These are phyloP conservation scores for Colletotrichum sublineola DNA, from an alignment of 2,329 filamentous ascomycete genomes.

Conservation along the genomic window DNA sequence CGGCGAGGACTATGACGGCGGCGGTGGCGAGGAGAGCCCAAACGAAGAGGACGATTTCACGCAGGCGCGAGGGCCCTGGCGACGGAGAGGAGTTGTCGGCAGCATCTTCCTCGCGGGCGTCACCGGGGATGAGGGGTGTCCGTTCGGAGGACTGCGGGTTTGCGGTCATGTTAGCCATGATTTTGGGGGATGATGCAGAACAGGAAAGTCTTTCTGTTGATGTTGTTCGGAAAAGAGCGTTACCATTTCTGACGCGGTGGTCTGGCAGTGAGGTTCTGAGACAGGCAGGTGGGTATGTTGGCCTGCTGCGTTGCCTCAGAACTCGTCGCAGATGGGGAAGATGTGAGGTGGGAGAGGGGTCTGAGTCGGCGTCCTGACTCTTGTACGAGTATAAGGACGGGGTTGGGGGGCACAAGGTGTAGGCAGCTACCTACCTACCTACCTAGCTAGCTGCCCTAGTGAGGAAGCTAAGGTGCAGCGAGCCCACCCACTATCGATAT, in stretches of 20 bases:
- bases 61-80: conserved; percentile 60
- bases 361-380: conserved; percentile 10
- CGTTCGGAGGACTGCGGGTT: conserved; percentile 60
- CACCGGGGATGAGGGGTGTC: conserved; percentile 58
- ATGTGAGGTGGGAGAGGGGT: conserved; percentile 11
- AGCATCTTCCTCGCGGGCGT: conserved; percentile 49
- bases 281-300: neutral
- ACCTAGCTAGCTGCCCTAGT: no score
- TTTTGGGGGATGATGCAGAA: neutral
- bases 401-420: neutral
- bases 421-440: neutral
- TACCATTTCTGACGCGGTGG: conserved; percentile 21
- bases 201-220: neutral
- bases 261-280: conserved; percentile 1
- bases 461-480: neutral
- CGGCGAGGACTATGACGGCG: conserved; percentile 82
- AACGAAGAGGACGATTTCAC: conserved; percentile 81
- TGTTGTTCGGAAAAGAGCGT: neutral
- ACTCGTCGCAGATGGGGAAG: conserved; percentile 24
- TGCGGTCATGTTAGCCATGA: conserved; percentile 31
- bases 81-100: conserved; percentile 22
- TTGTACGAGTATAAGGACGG: conserved; percentile 17
- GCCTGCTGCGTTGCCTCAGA: conserved; percentile 23
- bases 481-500: neutral
- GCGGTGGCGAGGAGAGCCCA: conserved; percentile 89